Evolutionary conservation across 306 rosid species (phyloP).

Genomic region (Potentilla sterilis): DNA sequence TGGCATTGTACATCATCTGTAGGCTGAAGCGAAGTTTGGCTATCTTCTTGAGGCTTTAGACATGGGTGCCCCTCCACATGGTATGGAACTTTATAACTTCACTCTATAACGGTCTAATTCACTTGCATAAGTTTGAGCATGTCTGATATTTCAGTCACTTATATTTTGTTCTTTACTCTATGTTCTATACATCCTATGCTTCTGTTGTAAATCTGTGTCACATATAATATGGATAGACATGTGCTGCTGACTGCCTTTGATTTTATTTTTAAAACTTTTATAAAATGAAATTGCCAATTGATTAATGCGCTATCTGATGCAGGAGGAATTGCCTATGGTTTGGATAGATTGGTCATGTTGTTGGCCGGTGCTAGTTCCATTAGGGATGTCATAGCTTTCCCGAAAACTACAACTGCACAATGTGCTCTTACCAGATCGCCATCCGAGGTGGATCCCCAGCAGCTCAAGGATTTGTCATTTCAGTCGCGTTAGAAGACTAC

Average conservation of each 20-base stretch:
- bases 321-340: conserved; percentile 93
- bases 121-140: background rate
- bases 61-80: conserved; percentile 99
- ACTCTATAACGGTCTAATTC: background rate
- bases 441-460: conserved; percentile 85
- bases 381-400: conserved; percentile 95
- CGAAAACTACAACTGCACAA: conserved; percentile 91
- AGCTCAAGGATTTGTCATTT: conserved; percentile 67
- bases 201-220: background rate
- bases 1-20: background rate
- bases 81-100: conserved; percentile 41
- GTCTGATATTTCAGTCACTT: background rate
- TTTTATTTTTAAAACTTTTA: no score
- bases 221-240: background rate
- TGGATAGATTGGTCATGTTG: conserved; percentile 91
- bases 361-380: conserved; percentile 82
- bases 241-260: background rate
- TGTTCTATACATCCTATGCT: background rate
- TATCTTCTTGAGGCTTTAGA: conserved; percentile 94
- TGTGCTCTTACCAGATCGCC: conserved; percentile 88
- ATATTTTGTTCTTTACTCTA: background rate
- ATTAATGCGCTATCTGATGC: conserved; percentile 19
- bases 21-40: conserved; percentile 96
- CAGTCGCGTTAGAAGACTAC: conserved; percentile 17
- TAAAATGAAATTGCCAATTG: background rate